phyloP scores from a whole-genome alignment of 352 stramenopile genomes.

The Phytophthora capsici region DNA sequence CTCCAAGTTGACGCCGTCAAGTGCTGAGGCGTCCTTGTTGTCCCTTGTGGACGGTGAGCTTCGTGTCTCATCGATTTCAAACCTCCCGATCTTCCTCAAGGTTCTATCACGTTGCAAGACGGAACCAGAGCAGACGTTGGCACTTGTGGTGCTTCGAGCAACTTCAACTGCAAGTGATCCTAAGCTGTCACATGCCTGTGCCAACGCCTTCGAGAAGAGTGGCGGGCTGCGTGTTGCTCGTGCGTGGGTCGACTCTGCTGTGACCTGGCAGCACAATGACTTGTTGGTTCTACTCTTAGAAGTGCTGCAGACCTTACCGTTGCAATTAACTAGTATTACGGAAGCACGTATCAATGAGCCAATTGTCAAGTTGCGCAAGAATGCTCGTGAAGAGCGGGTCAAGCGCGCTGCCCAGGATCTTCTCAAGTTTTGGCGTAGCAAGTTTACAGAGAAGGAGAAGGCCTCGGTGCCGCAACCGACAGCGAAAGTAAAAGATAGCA shows the following conservation, averaged over 20 bases:
- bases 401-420: slow-evolving; percentile 82
- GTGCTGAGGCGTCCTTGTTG: slow-evolving; percentile 53
- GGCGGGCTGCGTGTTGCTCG: slow-evolving; percentile 79
- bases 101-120: slow-evolving; percentile 66
- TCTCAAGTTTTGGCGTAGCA: slow-evolving; percentile 85
- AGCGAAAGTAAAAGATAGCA: slow-evolving; percentile 24
- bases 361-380: slow-evolving; percentile 88
- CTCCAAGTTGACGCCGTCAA: slow-evolving; percentile 36
- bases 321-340: slow-evolving; percentile 89
- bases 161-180: slow-evolving; percentile 60
- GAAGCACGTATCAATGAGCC: slow-evolving; percentile 89
- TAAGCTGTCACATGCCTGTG: slow-evolving; percentile 69
- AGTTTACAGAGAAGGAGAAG: slow-evolving; percentile 89
- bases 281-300: slow-evolving; percentile 83
- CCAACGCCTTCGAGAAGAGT: slow-evolving; percentile 70
- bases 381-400: slow-evolving; percentile 77
- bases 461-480: slow-evolving; percentile 32
- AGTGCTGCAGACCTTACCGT: slow-evolving; percentile 79
- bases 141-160: slow-evolving; percentile 72
- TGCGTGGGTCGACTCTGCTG: slow-evolving; percentile 77
- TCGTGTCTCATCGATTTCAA: slow-evolving; percentile 51
- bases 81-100: slow-evolving; percentile 67
- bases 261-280: slow-evolving; percentile 83
- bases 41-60: slow-evolving; percentile 68
- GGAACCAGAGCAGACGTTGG: slow-evolving; percentile 72